Conservation (phyloP, 257 asterid species). For the Galeopsis tetrahit region DNA sequence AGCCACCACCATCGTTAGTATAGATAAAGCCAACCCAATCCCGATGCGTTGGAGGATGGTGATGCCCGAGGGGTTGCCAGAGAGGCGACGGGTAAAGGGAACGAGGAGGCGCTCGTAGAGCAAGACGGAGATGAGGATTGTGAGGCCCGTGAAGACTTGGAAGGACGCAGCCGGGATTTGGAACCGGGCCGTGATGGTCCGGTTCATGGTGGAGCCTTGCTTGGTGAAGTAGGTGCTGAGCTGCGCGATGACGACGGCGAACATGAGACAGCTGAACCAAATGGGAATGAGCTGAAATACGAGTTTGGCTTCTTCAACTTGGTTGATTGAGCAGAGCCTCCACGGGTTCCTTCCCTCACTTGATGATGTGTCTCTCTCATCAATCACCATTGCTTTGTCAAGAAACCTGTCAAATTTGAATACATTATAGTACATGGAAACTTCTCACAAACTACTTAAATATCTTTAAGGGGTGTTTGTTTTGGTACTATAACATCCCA, state of each 20-base stretch:
- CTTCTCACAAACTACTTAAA: too few relatives aligned
- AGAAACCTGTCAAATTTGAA: conserved; percentile 39
- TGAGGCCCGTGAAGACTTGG: conserved; percentile 60
- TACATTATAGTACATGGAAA: too few relatives aligned
- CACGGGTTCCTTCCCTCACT: conserved; percentile 51
- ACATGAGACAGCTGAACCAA: conserved; percentile 59
- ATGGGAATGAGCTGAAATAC: conserved; percentile 62
- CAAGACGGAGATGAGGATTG: conserved; percentile 47
- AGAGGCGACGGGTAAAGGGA: conserved; percentile 47
- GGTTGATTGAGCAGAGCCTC: conserved; percentile 53
- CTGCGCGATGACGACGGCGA: conserved; percentile 55
- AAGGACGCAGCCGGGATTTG: conserved; percentile 61
- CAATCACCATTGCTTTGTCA: conserved; percentile 56
- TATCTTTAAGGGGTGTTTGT: too few relatives aligned
- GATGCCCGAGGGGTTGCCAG: conserved; percentile 58
- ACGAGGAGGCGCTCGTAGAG: conserved; percentile 48
- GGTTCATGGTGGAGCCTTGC: conserved; percentile 56
- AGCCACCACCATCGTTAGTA: conserved; percentile 50
- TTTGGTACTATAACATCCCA: too few relatives aligned
- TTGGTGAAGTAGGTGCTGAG: conserved; percentile 62
- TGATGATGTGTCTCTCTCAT: conserved; percentile 39
- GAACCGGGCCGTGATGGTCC: conserved; percentile 39
- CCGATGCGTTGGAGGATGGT: conserved; percentile 68
- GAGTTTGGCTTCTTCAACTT: conserved; percentile 67
- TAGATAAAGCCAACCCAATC: conserved; percentile 43